Conservation (phyloP, 352 stramenopile genomes). For the Phytophthora tentaculata region DNA sequence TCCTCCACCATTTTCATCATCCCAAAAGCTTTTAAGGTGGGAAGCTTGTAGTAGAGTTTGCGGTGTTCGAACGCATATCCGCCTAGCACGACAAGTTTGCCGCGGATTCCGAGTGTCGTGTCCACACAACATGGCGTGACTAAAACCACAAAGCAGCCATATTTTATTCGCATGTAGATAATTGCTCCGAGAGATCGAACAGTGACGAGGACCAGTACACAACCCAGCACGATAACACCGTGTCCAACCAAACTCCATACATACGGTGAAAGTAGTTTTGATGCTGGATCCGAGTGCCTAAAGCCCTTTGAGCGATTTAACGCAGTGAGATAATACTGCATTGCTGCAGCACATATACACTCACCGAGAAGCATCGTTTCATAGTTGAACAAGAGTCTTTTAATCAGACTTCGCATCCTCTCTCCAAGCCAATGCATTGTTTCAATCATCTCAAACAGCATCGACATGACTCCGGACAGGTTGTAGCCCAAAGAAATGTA, state of each 20-base stretch:
- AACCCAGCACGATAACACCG: conserved; percentile 33
- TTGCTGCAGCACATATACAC: conserved; percentile 27
- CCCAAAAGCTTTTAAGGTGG: conserved; percentile 11
- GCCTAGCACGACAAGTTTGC: conserved; percentile 12
- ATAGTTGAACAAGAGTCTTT: conserved; percentile 42
- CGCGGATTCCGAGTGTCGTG: conserved; percentile 11
- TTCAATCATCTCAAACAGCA: conserved; percentile 47
- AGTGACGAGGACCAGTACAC: conserved; percentile 25
- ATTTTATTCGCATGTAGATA: conserved; percentile 5
- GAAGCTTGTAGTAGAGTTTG: conserved; percentile 5
- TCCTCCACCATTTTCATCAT: conserved; percentile 19
- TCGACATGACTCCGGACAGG: conserved; percentile 39
- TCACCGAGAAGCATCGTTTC: conserved; percentile 43
- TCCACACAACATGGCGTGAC: conserved; percentile 13
- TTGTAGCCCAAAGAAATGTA: conserved; percentile 52
- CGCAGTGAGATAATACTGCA: conserved; percentile 38
- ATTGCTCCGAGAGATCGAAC: conserved; percentile 26
- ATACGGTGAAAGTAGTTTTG: conserved; percentile 28
- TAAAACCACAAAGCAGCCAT: conserved; percentile 14
- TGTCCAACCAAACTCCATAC: conserved; percentile 41
- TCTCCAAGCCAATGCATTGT: conserved; percentile 32
- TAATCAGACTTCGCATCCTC: conserved; percentile 21
- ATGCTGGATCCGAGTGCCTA: conserved; percentile 9
- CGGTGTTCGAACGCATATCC: conserved; percentile 10
- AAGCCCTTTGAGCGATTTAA: conserved; percentile 33